Evolutionary conservation across 2,329 filamentous ascomycete species (phyloP).

Genomic region (Drechslerella coelobrocha): DNA sequence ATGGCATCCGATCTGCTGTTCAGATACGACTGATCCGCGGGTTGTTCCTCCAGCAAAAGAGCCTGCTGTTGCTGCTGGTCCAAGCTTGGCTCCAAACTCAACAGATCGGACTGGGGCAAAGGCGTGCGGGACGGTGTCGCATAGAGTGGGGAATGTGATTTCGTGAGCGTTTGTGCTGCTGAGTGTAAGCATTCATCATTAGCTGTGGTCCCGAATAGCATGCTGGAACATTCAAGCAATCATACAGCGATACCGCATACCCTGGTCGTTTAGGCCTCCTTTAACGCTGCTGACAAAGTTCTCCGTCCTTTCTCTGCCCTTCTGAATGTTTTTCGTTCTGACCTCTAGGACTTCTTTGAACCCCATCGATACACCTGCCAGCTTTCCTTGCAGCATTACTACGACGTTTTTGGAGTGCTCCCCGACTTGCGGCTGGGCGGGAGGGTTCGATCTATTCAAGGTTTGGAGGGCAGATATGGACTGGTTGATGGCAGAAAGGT

Average conservation of each 20-base stretch:
- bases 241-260: slow-evolving; percentile 50
- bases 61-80: slow-evolving; percentile 67
- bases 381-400: slow-evolving; percentile 84
- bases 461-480: slow-evolving; percentile 84
- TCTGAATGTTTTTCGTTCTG: slow-evolving; percentile 96
- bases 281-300: slow-evolving; percentile 78
- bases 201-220: slow-evolving; percentile 5
- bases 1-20: slow-evolving; percentile 94
- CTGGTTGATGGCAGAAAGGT: slow-evolving; percentile 82
- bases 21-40: slow-evolving; percentile 85
- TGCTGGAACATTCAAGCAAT: slow-evolving; percentile 23
- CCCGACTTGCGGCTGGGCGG: slow-evolving; percentile 73
- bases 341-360: slow-evolving; percentile 98
- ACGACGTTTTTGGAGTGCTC: slow-evolving; percentile 99
- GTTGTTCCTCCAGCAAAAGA: slow-evolving; percentile 90
- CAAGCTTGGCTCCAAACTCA: slow-evolving; percentile 75
- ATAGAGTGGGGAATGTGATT: slow-evolving; percentile 74
- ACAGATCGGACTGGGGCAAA: slow-evolving; percentile 73
- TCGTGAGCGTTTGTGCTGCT: slow-evolving; percentile 52
- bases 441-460: slow-evolving; percentile 73
- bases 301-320: slow-evolving; percentile 86
- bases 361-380: slow-evolving; percentile 89
- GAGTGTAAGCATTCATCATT: slow-evolving; percentile 5
- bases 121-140: slow-evolving; percentile 73
- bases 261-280: slow-evolving; percentile 44